Base-by-base conservation (phyloP, 768 basidiomycete genomes). In the Agrocybe praecox region DNA sequence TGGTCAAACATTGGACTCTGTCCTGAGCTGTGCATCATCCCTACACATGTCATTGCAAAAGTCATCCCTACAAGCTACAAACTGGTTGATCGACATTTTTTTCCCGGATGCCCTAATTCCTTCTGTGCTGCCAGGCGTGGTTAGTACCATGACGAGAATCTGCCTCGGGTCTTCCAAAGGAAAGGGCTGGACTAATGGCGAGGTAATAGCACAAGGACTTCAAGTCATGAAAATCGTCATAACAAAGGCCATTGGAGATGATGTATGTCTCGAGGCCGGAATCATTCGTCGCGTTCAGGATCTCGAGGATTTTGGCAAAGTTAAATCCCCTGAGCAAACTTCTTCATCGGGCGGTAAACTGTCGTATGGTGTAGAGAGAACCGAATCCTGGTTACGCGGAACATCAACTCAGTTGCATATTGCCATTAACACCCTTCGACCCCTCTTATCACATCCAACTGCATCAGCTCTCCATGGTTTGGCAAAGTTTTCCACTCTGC, bases 321-420 rank as follows among this genome's bases (percentile, higher is more conserved):
- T 78, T 58, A 52, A 56, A 22, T 64, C 68, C 8, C 42, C 55
- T 33, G 53, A 69, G 48, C 57, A 63, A 58, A 61, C 18, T 24
- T 33, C 49, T 19, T 34, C 64, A 44, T 46, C 58, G 11, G 55
- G 50, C 11, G 60, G 62, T 5, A 45, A 57, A 48, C 56, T 64
- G n/a, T 58, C 74, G 29, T 68, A 63, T 62, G 65, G 76, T 18
- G 84, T 85, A n/a, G 62, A 71, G 3, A 83, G 94, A 4, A 89
- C 90, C 0, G 67, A 83, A 12, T 77, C 87, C 0, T 98, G 96
- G 92, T 79, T 97, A 44, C 81, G 80, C 19, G 94, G 84, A 33
- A 94, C 93, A 1, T 78, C 90, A 2, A 82, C 92, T 6, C 94
- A 97, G 65, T 74, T 98, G 11, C 84, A 90, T 46, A 88, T 93